phyloP scores from a whole-genome alignment of 176 grass and related monocot genomes.

The Pontederia crassipes region DNA sequence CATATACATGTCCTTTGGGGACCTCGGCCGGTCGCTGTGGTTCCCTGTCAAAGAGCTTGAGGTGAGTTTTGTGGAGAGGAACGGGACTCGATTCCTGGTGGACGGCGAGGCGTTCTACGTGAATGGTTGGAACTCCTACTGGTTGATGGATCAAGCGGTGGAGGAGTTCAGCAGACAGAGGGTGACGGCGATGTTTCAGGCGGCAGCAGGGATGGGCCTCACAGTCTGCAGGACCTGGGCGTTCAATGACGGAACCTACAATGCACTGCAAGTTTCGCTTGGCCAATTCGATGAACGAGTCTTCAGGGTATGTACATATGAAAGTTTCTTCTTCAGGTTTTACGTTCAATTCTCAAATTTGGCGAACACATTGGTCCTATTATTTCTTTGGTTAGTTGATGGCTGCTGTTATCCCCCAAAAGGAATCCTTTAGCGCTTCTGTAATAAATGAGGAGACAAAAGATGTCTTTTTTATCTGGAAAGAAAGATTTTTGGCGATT shows the following conservation, averaged over 20 bases:
- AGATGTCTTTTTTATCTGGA: too few relatives aligned
- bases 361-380: too few relatives aligned
- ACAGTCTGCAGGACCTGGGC: conserved; percentile 98
- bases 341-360: too few relatives aligned
- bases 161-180: conserved; percentile 46
- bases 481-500: too few relatives aligned
- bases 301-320: conserved; percentile 35
- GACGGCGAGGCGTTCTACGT: conserved; percentile 58
- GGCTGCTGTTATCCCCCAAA: too few relatives aligned
- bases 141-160: conserved; percentile 91
- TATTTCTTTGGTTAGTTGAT: too few relatives aligned
- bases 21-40: conserved; percentile 13
- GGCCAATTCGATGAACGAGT: conserved; percentile 79
- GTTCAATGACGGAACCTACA: conserved; percentile 89
- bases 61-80: conserved; percentile 64
- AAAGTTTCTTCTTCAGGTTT: too few relatives aligned
- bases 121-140: conserved; percentile 99
- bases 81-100: conserved; percentile 46
- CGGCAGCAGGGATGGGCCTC: conserved; percentile 59
- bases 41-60: conserved; percentile 22
- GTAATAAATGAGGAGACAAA: too few relatives aligned
- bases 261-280: conserved; percentile 72
- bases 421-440: too few relatives aligned
- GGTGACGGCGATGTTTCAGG: conserved; percentile 41
- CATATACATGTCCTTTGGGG: conserved; percentile 62